Base-by-base conservation (phyloP, 352 stramenopile genomes). In the Globisporangium viniferum region DNA sequence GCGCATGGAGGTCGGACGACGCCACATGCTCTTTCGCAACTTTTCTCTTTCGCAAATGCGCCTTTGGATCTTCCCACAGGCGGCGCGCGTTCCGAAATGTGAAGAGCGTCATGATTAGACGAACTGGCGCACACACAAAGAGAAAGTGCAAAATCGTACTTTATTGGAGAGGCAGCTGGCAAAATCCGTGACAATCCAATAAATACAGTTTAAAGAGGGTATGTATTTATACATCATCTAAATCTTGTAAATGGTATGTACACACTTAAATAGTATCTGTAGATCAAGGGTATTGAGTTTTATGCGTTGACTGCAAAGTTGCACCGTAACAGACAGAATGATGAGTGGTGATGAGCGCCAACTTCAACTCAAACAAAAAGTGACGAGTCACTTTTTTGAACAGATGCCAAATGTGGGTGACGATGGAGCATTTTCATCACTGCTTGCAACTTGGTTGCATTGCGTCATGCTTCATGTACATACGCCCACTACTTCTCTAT, bases 1-100 rank as follows among this genome's bases (percentile, higher is more conserved):
- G 65, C 71, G 76, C 46, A 69, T 70, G 29, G 74, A 57, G 48
- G 67, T 75, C 56, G 76, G 53, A 24, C 56, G 72, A 24, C 46
- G 70, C 76, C 73, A 82, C 73, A 80, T 82, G 10, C 8, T 60
- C 8, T 10, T 29, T 18, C 1, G 18, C n/a, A 27, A 22, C 8
- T 59, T 59, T n/a, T 22, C 9, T 59, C 46, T n/a, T 41, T 54
- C 39, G 24, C 0, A 18, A 18, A 48, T 62, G 57, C n/a, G 35
- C 18, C 6, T 62, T 67, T 44, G 24, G 49, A 56, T 54, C 36
- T 56, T 39, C 24, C 18, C 49, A 20, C 22, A 35, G 22, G 4
- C 51, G 24, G 24, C 22, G 24, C 51, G 29, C 53, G 20, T 36
- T 59, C 15, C 53, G 53, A 39, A 53, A 64, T 54, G 44, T 54